Percentiles rank a stretch among this genome's conserved stretches.
These are phyloP conservation scores for Monosiga brevicollis DNA, from an alignment of 78 protist species.

Conservation along the genomic window DNA sequence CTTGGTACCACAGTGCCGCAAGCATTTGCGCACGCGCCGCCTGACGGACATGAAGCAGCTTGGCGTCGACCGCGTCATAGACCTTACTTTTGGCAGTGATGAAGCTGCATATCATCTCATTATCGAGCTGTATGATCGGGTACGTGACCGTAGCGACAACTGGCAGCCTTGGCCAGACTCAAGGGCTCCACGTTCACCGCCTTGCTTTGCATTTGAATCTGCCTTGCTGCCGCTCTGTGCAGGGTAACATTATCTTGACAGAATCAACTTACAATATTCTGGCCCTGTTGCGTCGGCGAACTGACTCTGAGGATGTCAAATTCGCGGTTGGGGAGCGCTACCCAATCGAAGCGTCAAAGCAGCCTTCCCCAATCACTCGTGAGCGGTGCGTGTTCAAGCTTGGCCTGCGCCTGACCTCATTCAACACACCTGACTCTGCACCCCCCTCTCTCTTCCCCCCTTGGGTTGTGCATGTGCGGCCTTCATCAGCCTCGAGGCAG, in stretches of 20 bases:
- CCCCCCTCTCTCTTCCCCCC: neutral
- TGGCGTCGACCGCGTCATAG: conserved; percentile 86
- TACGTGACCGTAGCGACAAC: neutral
- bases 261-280: conserved; percentile 39
- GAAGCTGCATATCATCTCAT: conserved; percentile 48
- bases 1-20: conserved; percentile 53
- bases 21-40: conserved; percentile 68
- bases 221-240: neutral
- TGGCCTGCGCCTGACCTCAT: neutral
- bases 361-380: neutral
- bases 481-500: neutral
- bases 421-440: neutral
- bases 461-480: neutral
- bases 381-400: neutral
- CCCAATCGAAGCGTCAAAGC: conserved; percentile 12
- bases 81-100: conserved; percentile 66
- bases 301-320: conserved; percentile 19
- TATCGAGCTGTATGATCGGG: conserved; percentile 43
- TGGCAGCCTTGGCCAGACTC: neutral
- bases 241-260: conserved; percentile 63
- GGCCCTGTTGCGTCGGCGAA: conserved; percentile 40
- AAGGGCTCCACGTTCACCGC: neutral
- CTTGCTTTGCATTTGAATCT: neutral
- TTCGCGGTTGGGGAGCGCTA: conserved; percentile 51
- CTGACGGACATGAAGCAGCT: conserved; percentile 68